Base-by-base conservation (phyloP, 2,329 filamentous ascomycete species). In the Aspergillus fumigatiaffinis region DNA sequence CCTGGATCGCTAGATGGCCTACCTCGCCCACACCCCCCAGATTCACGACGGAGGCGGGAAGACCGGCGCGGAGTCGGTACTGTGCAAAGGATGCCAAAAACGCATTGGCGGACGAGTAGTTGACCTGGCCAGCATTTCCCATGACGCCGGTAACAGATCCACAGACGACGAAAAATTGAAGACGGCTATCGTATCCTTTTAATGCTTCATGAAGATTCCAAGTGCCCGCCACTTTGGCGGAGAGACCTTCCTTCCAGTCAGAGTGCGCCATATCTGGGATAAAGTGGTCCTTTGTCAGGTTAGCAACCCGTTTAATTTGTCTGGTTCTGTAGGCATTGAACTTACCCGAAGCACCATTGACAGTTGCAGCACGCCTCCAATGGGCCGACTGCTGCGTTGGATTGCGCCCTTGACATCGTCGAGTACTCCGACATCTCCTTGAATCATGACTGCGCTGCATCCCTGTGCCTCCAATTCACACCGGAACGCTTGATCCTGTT, bases 111-210 rank as follows among this genome's bases (percentile, higher is more conserved):
- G 71, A 67, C 2, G 67, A 65, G 51, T 75, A 75, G 54, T 73
- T 76, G 4, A 76, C 69, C 51, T 80, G 66, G 21, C 73, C 71
- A 3, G 68, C 53, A 51, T 77, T 76, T 4, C 79, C 48, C 28
- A 55, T 25, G 25, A 52, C 28, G 3, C 58, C 52, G 21, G 21
- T 76, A 1, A 77, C 41, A 5, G 72, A 74, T 0, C 65, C 69
- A 8, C 71, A 64, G n/a, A 70, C 57, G 52, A 74, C 54, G 29
- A 63, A 59, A 26, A 63, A 57, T 42, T 59, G 52, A 9, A 60
- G 51, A 6, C 9, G 28, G 28, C 9, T 29, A 29, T 29, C 28
- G 28, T 57, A 29, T 10, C 35, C 25, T 28, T 17, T 6, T 5
- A 58, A 41, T 10, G 35, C 28, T 1, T 53, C n/a, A 51, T 68